Conservation (phyloP, 2,329 filamentous ascomycete species). For the Furcasterigmium sp. region DNA sequence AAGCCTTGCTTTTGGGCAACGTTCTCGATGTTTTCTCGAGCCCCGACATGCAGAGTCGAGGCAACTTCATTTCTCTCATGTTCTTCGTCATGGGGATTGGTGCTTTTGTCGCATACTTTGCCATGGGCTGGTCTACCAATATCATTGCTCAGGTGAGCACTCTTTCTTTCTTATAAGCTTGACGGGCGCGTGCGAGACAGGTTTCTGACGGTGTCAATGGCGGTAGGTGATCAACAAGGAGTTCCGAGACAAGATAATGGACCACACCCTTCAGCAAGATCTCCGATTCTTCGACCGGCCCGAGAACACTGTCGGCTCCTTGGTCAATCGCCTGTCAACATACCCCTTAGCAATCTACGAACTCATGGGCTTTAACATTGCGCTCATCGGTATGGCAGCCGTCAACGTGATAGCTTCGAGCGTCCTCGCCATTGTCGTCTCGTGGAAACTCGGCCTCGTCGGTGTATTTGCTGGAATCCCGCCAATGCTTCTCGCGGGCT, state of each 20-base stretch:
- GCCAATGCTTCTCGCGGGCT: constrained; percentile 32
- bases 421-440: constrained; percentile 31
- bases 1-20: constrained; percentile 24
- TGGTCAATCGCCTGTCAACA: constrained; percentile 23
- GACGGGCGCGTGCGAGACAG: too few species aligned
- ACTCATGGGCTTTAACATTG: constrained; percentile 36
- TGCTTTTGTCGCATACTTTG: constrained; percentile 36
- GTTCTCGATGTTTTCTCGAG: constrained; percentile 21
- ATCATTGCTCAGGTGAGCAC: constrained; percentile 21
- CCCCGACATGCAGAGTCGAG: constrained; percentile 22
- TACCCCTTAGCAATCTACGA: constrained; percentile 36
- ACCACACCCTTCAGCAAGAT: constrained; percentile 28
- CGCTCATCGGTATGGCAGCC: constrained; percentile 32
- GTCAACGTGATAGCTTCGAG: constrained; percentile 32
- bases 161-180: too few species aligned
- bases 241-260: constrained; percentile 19
- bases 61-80: constrained; percentile 51
- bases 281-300: constrained; percentile 31
- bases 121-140: constrained; percentile 29
- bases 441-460: constrained; percentile 40
- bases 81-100: constrained; percentile 45
- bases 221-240: constrained; percentile 12
- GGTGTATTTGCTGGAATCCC: constrained; percentile 34
- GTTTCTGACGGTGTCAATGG: too few species aligned
- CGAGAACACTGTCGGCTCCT: constrained; percentile 25